Evolutionary conservation across 306 rosid genomes (phyloP).

Genomic region (Prunus padus): DNA sequence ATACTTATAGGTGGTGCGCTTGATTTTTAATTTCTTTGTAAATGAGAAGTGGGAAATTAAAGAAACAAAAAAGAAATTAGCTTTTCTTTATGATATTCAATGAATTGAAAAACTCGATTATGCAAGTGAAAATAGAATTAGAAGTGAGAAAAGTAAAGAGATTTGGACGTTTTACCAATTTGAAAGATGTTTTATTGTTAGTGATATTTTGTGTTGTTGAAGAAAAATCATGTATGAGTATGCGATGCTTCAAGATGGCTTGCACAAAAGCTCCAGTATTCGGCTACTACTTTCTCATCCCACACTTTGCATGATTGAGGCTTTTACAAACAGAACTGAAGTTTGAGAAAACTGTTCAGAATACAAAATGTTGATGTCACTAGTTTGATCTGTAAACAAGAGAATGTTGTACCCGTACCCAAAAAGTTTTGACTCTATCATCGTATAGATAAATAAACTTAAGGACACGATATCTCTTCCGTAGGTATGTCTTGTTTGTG

Average conservation of each 20-base stretch:
- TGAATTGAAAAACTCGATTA: background rate
- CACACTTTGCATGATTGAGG: background rate
- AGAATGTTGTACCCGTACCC: background rate
- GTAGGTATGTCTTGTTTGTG: background rate
- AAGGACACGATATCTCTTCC: background rate
- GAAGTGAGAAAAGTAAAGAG: background rate
- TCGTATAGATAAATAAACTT: background rate
- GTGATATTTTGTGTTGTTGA: background rate
- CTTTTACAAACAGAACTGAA: background rate
- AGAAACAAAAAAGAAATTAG: background rate
- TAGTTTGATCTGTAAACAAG: background rate
- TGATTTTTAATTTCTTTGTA: background rate
- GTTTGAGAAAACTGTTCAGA: background rate
- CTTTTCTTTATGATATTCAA: background rate
- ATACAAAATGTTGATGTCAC: background rate
- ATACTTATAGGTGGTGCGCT: background rate
- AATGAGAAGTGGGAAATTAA: background rate
- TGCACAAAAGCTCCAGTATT: background rate
- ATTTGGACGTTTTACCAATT: background rate
- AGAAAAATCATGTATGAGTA: background rate
- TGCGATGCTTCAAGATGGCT: background rate
- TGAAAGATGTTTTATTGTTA: background rate
- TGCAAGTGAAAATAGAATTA: background rate
- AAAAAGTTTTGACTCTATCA: background rate
- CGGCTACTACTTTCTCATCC: background rate